Conservation (phyloP, 2,329 filamentous ascomycete species). For the Cercospora sp. region DNA sequence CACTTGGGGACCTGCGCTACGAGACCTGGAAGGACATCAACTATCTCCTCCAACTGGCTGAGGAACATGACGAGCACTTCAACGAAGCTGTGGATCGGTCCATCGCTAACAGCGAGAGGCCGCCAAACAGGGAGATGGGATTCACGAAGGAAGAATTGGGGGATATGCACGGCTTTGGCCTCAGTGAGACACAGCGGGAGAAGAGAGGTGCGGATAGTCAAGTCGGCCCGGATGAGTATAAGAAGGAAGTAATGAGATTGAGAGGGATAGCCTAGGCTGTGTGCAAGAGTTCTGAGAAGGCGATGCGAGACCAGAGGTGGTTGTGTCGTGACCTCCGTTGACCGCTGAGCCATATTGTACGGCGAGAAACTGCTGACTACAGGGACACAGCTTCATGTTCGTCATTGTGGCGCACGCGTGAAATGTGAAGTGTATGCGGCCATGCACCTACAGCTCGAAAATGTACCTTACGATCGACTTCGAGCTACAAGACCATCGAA, state of each 20-base stretch:
- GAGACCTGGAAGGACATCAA: constrained; percentile 53
- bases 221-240: background rate
- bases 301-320: background rate
- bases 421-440: background rate
- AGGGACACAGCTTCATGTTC: background rate
- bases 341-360: background rate
- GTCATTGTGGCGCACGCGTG: background rate
- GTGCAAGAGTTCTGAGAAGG: no score
- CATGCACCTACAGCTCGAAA: background rate
- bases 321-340: background rate
- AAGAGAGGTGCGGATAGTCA: background rate
- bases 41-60: constrained; percentile 43
- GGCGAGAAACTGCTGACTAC: background rate
- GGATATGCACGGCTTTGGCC: constrained; percentile 10
- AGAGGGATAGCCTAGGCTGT: background rate
- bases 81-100: constrained; percentile 32
- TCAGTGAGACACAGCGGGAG: constrained; percentile 4
- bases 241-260: background rate
- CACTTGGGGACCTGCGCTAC: constrained; percentile 50
- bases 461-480: background rate
- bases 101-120: constrained; percentile 28
- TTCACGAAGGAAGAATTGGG: constrained; percentile 16
- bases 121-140: constrained; percentile 22
- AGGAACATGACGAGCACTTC: constrained; percentile 33
- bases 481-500: background rate